Base-by-base conservation (phyloP, 495 filamentous ascomycete genomes). In the Hamigera avellanea region DNA sequence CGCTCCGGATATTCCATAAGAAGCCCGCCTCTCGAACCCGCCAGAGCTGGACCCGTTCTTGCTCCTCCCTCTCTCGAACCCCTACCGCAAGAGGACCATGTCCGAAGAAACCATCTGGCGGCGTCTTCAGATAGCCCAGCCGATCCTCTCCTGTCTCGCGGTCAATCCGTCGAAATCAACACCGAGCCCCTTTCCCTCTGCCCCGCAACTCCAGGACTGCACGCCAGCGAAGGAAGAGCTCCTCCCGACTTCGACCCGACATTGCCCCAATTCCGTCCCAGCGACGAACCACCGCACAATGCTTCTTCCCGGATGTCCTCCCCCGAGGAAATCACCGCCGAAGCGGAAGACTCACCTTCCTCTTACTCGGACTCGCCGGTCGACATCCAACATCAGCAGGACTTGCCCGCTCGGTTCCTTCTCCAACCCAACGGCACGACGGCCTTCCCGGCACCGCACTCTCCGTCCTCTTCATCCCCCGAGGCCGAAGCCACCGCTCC, bases 181-280 rank as follows among this genome's bases (percentile, higher is more conserved):
- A 36, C 38, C 27, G 34, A 31, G 33, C 35, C 26, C 17, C 18
- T 6, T 19, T 28, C 16, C 33, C 12, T 12, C 27, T 23, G 19
- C 31, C 19, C 35, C 25, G 13, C 19, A 17, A 12, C 12, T 6
- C 12, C 17, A 9, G n/a, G 16, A 9, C 16, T 18, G 26, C 25
- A 16, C 14, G 14, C 17, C 29, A 25, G 9, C 2, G 15, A 14
- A 8, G 21, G 16, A 34, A 43, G 44, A 9, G 26, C 37, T 10
- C 19, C 26, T 1, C 36, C 17, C 10, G 53, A 65, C 32, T 65
- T 67, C 26, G 80, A 85, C 46, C 81, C 78, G 8, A 85, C 80
- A 10, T 66, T 84, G 36, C 81, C 80, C 8, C 81, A 84, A 45
- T 74, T 80, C 52, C 69, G 78, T 26, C 78, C 76, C 4, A 72